Evolutionary conservation across 768 basidiomycete genomes (phyloP).

Genomic region (Suillus alpinus): DNA sequence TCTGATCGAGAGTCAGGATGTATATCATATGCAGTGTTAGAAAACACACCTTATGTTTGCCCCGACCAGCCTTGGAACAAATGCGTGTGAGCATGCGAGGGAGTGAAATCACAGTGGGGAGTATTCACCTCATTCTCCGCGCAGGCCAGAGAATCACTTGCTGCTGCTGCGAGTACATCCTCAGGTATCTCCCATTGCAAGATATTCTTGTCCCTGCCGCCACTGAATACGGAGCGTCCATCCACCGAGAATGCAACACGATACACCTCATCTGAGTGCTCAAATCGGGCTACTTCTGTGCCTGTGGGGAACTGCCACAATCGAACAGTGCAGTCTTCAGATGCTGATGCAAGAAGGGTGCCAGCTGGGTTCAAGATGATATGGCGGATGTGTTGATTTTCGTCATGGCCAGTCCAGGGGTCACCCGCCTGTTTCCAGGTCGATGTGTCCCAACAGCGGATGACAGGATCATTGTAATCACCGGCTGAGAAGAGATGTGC

Average conservation of each 20-base stretch:
- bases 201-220: background rate
- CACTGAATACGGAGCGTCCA: background rate
- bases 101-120: background rate
- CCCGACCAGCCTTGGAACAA: background rate
- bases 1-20: background rate
- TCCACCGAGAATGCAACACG: background rate
- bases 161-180: background rate
- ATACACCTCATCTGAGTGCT: background rate
- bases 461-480: too few species aligned
- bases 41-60: background rate
- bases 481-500: too few species aligned
- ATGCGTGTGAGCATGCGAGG: background rate
- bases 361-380: slow-evolving; percentile 29
- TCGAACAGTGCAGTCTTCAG: slow-evolving; percentile 26
- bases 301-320: slow-evolving; percentile 24
- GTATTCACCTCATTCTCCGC: background rate
- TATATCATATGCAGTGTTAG: background rate
- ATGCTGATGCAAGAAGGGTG: too few species aligned
- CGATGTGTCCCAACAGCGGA: too few species aligned
- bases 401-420: too few species aligned
- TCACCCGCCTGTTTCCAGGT: too few species aligned
- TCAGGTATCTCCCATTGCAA: background rate
- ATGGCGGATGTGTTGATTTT: too few species aligned
- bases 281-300: slow-evolving; percentile 18
- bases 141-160: background rate